A percentile compares a stretch with the other conserved stretches of the same genome.
Conservation (phyloP, 2,329 filamentous ascomycete species). For the Trichoderma cornu-damae region DNA sequence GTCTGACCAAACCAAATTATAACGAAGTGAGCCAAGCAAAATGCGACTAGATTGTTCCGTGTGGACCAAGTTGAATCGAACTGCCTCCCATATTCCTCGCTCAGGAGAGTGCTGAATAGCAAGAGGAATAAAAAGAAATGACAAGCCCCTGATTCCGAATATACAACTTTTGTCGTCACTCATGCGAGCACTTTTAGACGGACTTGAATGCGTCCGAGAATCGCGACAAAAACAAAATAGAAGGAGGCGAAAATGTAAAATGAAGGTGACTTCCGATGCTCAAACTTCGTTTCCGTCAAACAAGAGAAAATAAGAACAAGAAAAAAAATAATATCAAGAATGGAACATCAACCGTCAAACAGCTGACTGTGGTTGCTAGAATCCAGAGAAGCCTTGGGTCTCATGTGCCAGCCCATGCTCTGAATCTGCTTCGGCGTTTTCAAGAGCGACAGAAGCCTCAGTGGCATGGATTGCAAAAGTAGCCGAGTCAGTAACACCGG, state of each 20-base stretch:
- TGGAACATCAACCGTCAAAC: neutral
- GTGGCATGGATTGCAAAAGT: constrained; percentile 26
- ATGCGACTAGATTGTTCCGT: neutral
- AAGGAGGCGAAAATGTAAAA: neutral
- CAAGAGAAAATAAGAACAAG: neutral
- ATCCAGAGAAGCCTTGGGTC: neutral
- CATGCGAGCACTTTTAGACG: neutral
- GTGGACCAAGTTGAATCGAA: neutral
- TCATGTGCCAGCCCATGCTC: too few relatives aligned
- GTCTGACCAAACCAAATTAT: neutral
- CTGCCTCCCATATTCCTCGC: too few relatives aligned
- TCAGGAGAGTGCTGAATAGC: neutral
- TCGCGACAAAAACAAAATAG: neutral
- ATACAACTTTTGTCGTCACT: neutral
- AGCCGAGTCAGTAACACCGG: constrained; percentile 27
- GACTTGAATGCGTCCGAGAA: neutral
- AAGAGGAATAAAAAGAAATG: too few relatives aligned
- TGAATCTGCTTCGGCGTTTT: neutral
- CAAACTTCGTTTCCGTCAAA: neutral
- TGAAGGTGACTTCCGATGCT: neutral
- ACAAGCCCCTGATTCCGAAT: neutral
- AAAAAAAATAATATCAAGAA: too few relatives aligned
- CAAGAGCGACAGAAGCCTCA: constrained; percentile 24
- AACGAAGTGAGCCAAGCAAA: neutral
- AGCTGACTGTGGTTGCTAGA: neutral